phyloP scores from a whole-genome alignment of 2,329 filamentous ascomycete species.

The Paraconiothyrium brasiliense region DNA sequence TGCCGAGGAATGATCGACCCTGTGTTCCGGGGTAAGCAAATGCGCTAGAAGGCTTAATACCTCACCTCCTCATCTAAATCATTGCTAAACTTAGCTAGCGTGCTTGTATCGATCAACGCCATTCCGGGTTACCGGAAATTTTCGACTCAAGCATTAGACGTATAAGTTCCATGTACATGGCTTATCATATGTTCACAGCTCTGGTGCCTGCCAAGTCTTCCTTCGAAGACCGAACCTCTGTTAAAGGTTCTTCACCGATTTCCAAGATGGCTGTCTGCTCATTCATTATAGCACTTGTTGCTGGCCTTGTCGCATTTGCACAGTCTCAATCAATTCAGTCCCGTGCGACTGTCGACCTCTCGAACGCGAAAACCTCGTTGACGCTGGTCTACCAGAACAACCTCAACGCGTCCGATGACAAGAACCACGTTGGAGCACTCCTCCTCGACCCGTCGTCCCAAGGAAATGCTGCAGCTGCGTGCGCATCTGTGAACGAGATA shows the following conservation, averaged over 20 bases:
- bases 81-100: conserved; percentile 28
- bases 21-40: conserved; percentile 32
- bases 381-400: conserved; percentile 65
- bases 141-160: neutral
- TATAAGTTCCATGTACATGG: conserved; percentile 18
- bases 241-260: neutral
- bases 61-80: conserved; percentile 30
- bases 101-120: conserved; percentile 20
- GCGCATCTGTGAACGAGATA: conserved; percentile 58
- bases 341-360: conserved; percentile 23
- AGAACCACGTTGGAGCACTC: conserved; percentile 62
- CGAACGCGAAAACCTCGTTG: conserved; percentile 54
- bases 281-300: conserved; percentile 24
- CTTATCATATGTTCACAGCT: neutral
- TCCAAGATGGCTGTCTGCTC: conserved; percentile 7
- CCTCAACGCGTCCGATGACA: conserved; percentile 62
- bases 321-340: conserved; percentile 27
- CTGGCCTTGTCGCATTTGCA: conserved; percentile 19
- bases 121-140: conserved; percentile 39
- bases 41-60: conserved; percentile 37
- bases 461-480: conserved; percentile 54
- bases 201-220: conserved; percentile 11
- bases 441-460: conserved; percentile 57
- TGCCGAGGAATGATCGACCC: conserved; percentile 37
- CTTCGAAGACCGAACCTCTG: neutral